Evolutionary conservation across 306 rosid genomes (phyloP).

Genomic region (Quillaja saponaria): DNA sequence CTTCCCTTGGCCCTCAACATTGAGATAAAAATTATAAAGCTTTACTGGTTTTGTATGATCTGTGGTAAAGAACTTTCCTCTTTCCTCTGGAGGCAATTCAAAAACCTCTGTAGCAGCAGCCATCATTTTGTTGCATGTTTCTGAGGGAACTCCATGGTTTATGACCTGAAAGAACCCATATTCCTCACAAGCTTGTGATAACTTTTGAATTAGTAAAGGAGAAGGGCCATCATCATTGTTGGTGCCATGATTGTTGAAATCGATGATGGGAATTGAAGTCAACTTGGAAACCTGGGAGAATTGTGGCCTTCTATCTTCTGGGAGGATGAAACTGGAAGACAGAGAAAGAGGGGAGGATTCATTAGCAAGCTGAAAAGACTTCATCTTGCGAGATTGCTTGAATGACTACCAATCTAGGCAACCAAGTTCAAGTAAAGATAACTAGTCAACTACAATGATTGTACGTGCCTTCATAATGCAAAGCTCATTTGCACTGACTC

Average conservation of each 20-base stretch:
- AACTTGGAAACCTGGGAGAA: constrained; percentile 37
- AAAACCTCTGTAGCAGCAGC: constrained; percentile 37
- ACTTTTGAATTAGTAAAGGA: constrained; percentile 30
- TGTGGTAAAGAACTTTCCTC: constrained; percentile 26
- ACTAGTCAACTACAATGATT: too few relatives aligned
- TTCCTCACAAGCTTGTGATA: constrained; percentile 50
- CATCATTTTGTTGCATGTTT: constrained; percentile 35
- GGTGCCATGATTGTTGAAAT: constrained; percentile 25
- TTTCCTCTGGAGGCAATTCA: constrained; percentile 39
- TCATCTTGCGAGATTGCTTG: constrained; percentile 33
- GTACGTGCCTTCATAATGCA: too few relatives aligned
- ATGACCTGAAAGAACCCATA: constrained; percentile 51
- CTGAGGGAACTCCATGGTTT: constrained; percentile 51
- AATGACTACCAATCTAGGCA: too few relatives aligned
- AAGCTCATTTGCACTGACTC: too few relatives aligned
- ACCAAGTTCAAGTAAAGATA: too few relatives aligned
- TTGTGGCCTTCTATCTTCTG: constrained; percentile 42
- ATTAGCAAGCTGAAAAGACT: constrained; percentile 29
- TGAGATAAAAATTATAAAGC: constrained; percentile 31
- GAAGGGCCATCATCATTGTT: background rate
- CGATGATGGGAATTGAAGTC: constrained; percentile 50
- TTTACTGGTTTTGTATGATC: constrained; percentile 36
- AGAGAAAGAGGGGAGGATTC: constrained; percentile 32
- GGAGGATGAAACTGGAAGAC: constrained; percentile 41
- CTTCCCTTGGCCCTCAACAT: constrained; percentile 25